Conservation (phyloP, 2,329 filamentous ascomycete genomes). For the Monosporascus ibericus region DNA sequence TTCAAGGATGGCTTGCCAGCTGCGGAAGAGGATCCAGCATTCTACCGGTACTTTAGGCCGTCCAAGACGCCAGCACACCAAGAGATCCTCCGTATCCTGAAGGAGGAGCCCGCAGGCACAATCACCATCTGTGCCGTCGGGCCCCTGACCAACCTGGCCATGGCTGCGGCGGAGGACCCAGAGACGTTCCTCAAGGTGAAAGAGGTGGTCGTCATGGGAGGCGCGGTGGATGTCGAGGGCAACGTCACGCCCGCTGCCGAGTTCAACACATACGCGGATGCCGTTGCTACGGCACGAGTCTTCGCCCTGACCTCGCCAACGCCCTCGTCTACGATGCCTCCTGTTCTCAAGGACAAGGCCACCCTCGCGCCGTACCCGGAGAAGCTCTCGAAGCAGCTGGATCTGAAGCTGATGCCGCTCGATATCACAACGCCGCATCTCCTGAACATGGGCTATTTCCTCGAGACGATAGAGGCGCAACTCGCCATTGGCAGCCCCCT, state of each 20-base stretch:
- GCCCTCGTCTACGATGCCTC: conserved; percentile 76
- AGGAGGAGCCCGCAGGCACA: conserved; percentile 73
- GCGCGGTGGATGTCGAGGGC: conserved; percentile 70
- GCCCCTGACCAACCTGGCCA: conserved; percentile 85
- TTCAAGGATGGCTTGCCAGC: conserved; percentile 42
- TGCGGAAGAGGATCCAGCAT: conserved; percentile 33
- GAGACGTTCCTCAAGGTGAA: conserved; percentile 84
- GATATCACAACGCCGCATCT: conserved; percentile 71
- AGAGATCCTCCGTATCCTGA: conserved; percentile 83
- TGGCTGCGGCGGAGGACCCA: conserved; percentile 82
- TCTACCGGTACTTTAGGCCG: conserved; percentile 63
- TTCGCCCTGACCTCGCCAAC: conserved; percentile 69
- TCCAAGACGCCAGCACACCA: conserved; percentile 69
- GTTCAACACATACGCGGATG: conserved; percentile 93
- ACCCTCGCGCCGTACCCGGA: conserved; percentile 57
- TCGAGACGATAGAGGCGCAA: conserved; percentile 46
- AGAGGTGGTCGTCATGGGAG: conserved; percentile 94
- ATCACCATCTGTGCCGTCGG: conserved; percentile 89
- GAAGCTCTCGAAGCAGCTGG: conserved; percentile 56
- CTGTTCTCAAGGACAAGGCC: conserved; percentile 45
- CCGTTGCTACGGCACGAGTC: conserved; percentile 68
- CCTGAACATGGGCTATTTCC: conserved; percentile 56
- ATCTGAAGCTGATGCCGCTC: conserved; percentile 66
- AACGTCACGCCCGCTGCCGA: conserved; percentile 84
- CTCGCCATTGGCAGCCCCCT: conserved; percentile 62